phyloP scores from a whole-genome alignment of 2,329 filamentous ascomycete genomes.

The Lachnellula cervina region DNA sequence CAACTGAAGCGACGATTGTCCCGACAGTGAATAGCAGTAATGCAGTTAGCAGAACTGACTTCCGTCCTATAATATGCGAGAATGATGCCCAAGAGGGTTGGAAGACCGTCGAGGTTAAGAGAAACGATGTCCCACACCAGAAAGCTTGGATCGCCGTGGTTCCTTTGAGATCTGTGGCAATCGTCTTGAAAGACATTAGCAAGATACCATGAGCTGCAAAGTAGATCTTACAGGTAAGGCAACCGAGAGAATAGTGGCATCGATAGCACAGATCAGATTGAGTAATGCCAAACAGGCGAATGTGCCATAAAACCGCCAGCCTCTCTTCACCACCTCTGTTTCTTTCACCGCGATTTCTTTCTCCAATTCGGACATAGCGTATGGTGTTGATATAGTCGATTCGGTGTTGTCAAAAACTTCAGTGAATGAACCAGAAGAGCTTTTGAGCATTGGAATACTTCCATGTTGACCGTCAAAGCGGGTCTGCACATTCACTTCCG shows the following conservation, averaged over 20 bases:
- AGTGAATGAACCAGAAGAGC: background rate
- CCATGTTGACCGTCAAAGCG: background rate
- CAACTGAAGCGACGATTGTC: conserved; percentile 31
- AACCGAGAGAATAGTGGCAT: conserved; percentile 52
- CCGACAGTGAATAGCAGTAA: conserved; percentile 21
- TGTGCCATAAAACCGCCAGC: conserved; percentile 21
- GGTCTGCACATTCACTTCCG: background rate
- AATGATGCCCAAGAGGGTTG: conserved; percentile 40
- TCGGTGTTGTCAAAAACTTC: background rate
- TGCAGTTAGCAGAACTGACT: conserved; percentile 19
- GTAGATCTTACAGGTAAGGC: conserved; percentile 19
- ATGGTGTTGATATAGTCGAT: background rate
- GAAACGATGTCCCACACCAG: conserved; percentile 62
- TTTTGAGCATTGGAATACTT: background rate
- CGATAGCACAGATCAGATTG: conserved; percentile 55
- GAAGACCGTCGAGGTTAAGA: conserved; percentile 58
- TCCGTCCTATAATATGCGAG: conserved; percentile 23
- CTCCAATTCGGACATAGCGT: conserved; percentile 3
- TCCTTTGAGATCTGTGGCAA: conserved; percentile 46
- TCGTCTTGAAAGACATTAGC: conserved; percentile 34
- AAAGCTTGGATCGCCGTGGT: conserved; percentile 57
- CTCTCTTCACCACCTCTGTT: conserved; percentile 2
- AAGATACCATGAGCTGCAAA: background rate
- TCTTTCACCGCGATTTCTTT: background rate
- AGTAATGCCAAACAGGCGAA: conserved; percentile 23